Base-by-base conservation (phyloP, 805 yeast species). In the Wickerhamiella azyma region DNA sequence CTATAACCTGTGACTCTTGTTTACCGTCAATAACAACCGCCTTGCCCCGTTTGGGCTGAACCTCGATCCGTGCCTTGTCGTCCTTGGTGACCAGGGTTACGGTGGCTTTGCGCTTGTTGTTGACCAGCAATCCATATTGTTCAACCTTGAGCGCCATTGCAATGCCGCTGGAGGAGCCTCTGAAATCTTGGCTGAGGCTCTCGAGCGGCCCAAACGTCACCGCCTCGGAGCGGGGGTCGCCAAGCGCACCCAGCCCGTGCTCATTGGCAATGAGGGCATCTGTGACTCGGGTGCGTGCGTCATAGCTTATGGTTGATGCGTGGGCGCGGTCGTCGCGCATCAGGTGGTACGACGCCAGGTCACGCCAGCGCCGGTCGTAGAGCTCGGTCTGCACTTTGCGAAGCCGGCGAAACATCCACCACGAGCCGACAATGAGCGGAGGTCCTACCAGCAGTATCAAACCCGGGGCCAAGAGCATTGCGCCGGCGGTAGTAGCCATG, bases 261-360 rank as follows among this genome's bases (percentile, higher is more conserved):
- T 46, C 49, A 32, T 46, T 46, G 32, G 28, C 17, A 17, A 19
- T 35, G 2, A 46, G 26, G 13, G 49, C 49, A 16, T 46, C 42
- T n/a, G n/a, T 29, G 26, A 46, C 26, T 5, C 45, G 41, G 19
- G 39, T 18, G 33, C 45, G 39, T n/a, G 41, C 43, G 9, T 29
- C 38, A 18, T 28, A 41, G 9, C 26, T 35, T 5, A 26, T 19
- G 11, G 26, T 9, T 3, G 36, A 19, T 5, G 19, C 29, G 16
- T 13, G 24, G 2, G 38, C 10, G 16, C 33, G 33, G 33, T 30
- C 33, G 7, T 30, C 39, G 3, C 14, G 16, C 24, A 19, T 16
- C 9, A 46, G 16, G n/a, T 39, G 48, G 33, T 36, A 46, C 18
- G 41, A 32, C 14, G 42, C 43, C 29, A 37, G 28, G 30, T 37